Evolutionary conservation across 768 basidiomycete species (phyloP).

Genomic region (Myochromella boudieri): DNA sequence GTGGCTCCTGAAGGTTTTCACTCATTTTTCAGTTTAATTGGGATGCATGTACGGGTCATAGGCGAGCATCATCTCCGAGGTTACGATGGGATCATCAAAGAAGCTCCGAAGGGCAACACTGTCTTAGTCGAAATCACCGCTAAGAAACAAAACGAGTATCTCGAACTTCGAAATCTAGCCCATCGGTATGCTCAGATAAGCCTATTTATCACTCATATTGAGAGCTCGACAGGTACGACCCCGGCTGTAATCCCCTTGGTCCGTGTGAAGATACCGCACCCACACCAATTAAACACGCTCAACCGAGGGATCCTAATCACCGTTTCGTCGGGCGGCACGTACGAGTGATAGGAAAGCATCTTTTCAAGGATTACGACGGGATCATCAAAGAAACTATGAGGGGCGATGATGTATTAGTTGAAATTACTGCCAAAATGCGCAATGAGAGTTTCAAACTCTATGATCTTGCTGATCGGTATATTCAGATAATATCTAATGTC

Average conservation of each 20-base stretch:
- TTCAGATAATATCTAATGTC: background rate
- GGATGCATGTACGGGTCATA: conserved; percentile 3
- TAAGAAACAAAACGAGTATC: background rate
- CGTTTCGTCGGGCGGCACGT: conserved; percentile 8
- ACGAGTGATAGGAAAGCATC: background rate
- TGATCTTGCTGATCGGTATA: conserved; percentile 2
- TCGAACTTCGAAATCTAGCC: conserved; percentile 2
- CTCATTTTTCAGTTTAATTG: background rate
- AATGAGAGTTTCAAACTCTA: background rate
- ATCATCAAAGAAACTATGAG: conserved; percentile 1
- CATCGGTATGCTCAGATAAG: background rate
- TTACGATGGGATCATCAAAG: conserved; percentile 5
- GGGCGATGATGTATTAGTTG: conserved; percentile 1
- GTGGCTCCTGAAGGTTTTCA: background rate
- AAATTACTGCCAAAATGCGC: conserved; percentile 4
- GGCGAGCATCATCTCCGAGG: background rate
- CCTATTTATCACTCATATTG: background rate
- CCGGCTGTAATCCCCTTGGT: background rate
- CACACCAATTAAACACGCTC: background rate
- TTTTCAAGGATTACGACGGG: conserved; percentile 3
- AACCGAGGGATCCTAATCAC: background rate
- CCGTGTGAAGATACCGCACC: background rate
- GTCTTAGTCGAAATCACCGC: conserved; percentile 6
- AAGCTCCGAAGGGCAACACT: background rate
- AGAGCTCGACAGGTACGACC: background rate